Base-by-base conservation (phyloP, 805 yeast species). In the Candida ortonii region DNA sequence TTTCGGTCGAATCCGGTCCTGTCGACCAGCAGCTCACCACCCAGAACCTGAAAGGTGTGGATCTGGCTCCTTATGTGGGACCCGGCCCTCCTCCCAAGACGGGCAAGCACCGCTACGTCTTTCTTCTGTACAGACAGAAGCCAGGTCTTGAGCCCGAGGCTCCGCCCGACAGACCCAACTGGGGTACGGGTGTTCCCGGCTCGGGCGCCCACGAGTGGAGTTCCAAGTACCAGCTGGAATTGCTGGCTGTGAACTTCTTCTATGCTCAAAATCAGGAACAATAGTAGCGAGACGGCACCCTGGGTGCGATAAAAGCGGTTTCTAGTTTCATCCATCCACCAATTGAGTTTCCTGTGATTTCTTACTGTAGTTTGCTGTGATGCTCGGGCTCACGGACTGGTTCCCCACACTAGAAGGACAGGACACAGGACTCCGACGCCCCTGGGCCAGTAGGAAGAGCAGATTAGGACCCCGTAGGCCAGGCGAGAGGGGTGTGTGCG, bases 1-100 rank as follows among this genome's bases (percentile, higher is more conserved):
- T 52, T 33, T 49, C 57, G 30, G 50, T 49, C 24, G 40, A 36
- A 18, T 28, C 40, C 5, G 34, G 50, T 1, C 30, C 39, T 3
- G 38, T 49, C 14, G 64, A 56, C 28, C 50, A 43, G 17, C 45
- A 46, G 27, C 35, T 62, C 24, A 60, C 69, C 11, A 57, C 69
- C 1, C 62, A 61, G n/a, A 56, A 61, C 11, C 41, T 68, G 7
- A 39, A 53, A 24, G 78, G 74, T 14, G 52, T 43, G 14, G 68
- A 68, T 26, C 45, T 83, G 19, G 53, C 78, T 27, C 65, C 78
- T 5, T 87, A 88, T 59, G 53, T 64, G 47, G 95, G 95, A 0
- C 96, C 96, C 3, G 96, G 76, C 5, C 96, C 96, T n/a, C 96
- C 96, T 24, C 72, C 73, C 30, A 78, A 78, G 36, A 84, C 96